Evolutionary conservation across 2,329 filamentous ascomycete genomes (phyloP), one percentile per base, ranked within the genome.

Genomic region (Ophiostoma sp.): DNA sequence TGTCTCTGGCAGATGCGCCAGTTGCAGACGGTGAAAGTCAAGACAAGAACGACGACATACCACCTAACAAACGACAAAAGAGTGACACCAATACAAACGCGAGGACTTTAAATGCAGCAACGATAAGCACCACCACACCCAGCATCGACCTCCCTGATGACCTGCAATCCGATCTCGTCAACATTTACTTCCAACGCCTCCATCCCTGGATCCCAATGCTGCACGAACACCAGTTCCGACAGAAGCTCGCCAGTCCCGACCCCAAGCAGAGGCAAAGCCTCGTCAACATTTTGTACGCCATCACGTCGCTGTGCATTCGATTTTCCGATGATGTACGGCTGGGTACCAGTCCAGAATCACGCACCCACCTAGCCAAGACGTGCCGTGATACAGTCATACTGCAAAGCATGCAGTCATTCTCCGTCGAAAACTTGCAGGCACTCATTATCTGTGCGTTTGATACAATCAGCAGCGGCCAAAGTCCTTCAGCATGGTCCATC

Each of bases 181-280:
- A 81, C 1, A 78, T 80, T 0, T 83, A 83, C 74, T 83, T 84
- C 57, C 72, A 74, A 0, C 73, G 78, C 1, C 78, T 84, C 0
- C 82, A 84, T 69, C 82, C 82, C 1, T 84, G 82, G 80, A 82
- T 83, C 15, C 81, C 80, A 4, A 81, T 82, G 69, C 70, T 82
- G 11, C 81, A 82, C 70, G 79, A 78, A 73, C 73, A 74, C 55
- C 75, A 78, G 52, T 81, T 80, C 25, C 74, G 78, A 1, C 73
- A 75, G 19, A 71, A 71, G 22, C 71, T 77, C 57, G 66, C 69
- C 6, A 48, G 39, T 12, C 39, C 39, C 15, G 74, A 80, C 17
- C 74, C 78, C 0, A 42, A 71, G 4, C 73, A 79, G 28, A 71
- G 77, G 15, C 57, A 45, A 17, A 72, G 45, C 4, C 69, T 82